A percentile compares a stretch with the other conserved stretches of the same genome.
These are phyloP conservation scores for Epichloe gansuensis DNA, from an alignment of 2,329 filamentous ascomycete genomes.

Conservation along the genomic window DNA sequence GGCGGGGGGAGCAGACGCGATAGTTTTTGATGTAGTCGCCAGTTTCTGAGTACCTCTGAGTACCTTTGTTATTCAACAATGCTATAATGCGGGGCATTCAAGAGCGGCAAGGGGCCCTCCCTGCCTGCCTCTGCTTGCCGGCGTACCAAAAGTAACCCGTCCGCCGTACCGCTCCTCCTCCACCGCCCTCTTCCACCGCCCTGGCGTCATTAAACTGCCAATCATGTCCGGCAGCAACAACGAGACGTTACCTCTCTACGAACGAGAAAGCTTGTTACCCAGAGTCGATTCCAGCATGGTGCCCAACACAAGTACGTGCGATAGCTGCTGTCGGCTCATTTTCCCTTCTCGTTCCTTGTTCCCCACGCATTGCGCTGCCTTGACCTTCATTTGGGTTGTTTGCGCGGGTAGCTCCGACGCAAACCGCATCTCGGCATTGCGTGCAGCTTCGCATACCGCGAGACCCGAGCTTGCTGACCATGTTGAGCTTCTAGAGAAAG, in stretches of 20 bases:
- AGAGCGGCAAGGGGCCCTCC: too few species aligned
- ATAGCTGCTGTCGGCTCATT: background rate
- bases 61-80: too few species aligned
- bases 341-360: background rate
- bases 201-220: slow-evolving; percentile 10
- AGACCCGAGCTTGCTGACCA: background rate
- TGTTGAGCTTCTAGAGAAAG: slow-evolving; percentile 24
- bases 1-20: too few species aligned
- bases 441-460: background rate
- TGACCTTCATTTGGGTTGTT: background rate
- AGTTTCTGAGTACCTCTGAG: too few species aligned
- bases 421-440: background rate
- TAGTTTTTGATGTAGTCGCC: too few species aligned
- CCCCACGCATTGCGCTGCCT: background rate
- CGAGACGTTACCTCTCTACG: slow-evolving; percentile 22
- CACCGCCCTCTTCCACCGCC: slow-evolving; percentile 5
- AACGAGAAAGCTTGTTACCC: slow-evolving; percentile 14
- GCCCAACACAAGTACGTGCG: slow-evolving; percentile 22
- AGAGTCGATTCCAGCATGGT: slow-evolving; percentile 20
- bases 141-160: background rate
- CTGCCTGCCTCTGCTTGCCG: background rate
- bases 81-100: too few species aligned
- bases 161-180: background rate
- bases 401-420: background rate
- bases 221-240: slow-evolving; percentile 18